Percentiles rank a stretch among this genome's conserved stretches.
phyloP scores from a whole-genome alignment of 1,139 yeast species.

The Suhomyces wounanorum region DNA sequence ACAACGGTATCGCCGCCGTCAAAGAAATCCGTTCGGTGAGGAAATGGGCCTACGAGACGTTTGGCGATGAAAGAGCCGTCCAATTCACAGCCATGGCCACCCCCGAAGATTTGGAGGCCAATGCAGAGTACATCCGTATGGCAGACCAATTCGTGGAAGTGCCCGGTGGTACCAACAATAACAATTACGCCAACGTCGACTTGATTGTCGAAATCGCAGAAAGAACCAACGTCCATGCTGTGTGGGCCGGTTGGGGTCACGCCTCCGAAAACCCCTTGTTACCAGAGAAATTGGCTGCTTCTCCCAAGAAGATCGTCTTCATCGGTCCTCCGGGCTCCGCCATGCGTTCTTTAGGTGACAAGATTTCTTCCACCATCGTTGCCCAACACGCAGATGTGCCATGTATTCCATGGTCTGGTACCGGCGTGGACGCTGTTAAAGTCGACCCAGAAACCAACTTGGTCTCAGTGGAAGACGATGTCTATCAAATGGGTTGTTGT shows the following conservation, averaged over 20 bases:
- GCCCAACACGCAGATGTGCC: conserved; percentile 98
- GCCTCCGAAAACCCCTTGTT: conserved; percentile 95
- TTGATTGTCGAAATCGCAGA: conserved; percentile 96
- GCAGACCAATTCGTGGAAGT: conserved; percentile 98
- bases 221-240: conserved; percentile 95
- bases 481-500: conserved; percentile 88
- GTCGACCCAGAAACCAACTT: conserved; percentile 69
- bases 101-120: conserved; percentile 95
- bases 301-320: conserved; percentile 84
- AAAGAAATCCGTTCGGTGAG: conserved; percentile 96
- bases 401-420: conserved; percentile 99
- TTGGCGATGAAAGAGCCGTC: conserved; percentile 91
- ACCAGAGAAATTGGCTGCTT: conserved; percentile 90
- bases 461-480: conserved; percentile 83
- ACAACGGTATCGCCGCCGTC: conserved; percentile 98
- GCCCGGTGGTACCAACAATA: conserved; percentile 98
- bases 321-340: conserved; percentile 99
- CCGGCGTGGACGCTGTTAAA: conserved; percentile 83
- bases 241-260: conserved; percentile 99
- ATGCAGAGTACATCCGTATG: conserved; percentile 97
- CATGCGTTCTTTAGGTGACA: conserved; percentile 98
- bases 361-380: conserved; percentile 94
- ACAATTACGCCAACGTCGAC: conserved; percentile 97
- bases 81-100: conserved; percentile 98
- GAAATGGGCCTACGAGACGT: conserved; percentile 98